A percentile compares a stretch with the other conserved stretches of the same genome.
phyloP scores from a whole-genome alignment of 257 asterid genomes.

The Gynochthodes officinalis region DNA sequence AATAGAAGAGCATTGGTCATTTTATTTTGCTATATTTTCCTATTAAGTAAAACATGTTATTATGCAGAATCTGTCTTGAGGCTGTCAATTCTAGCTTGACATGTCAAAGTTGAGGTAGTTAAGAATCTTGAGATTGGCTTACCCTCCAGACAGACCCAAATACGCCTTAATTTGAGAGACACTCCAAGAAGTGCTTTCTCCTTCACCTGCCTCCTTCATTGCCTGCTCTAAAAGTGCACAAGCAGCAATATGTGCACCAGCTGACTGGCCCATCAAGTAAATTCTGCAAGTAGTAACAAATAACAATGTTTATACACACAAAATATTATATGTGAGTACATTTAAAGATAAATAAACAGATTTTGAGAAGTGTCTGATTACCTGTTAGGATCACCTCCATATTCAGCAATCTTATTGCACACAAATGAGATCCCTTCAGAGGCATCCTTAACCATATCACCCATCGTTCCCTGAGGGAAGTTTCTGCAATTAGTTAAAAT shows the following conservation, averaged over 20 bases:
- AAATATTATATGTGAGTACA: slow-evolving; percentile 9
- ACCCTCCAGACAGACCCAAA: slow-evolving; percentile 99
- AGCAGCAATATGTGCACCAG: slow-evolving; percentile 96
- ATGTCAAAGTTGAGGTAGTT: neutral
- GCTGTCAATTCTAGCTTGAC: neutral
- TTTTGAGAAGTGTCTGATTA: slow-evolving; percentile 9
- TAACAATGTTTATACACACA: slow-evolving; percentile 7
- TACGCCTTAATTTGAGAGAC: slow-evolving; percentile 82
- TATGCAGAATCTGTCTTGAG: neutral
- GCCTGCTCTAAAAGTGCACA: slow-evolving; percentile 91
- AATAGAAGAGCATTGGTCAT: neutral
- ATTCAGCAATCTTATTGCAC: slow-evolving; percentile 84
- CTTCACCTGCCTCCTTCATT: slow-evolving; percentile 70
- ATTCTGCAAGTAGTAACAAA: slow-evolving; percentile 39
- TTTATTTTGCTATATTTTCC: neutral
- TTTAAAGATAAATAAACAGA: neutral
- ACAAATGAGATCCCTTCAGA: slow-evolving; percentile 90
- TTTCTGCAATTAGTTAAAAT: slow-evolving; percentile 54
- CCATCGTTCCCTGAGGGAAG: slow-evolving; percentile 96
- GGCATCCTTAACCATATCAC: slow-evolving; percentile 95
- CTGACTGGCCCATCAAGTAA: slow-evolving; percentile 96
- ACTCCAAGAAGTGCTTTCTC: slow-evolving; percentile 74
- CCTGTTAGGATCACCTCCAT: slow-evolving; percentile 99
- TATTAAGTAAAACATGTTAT: neutral
- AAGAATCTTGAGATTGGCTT: slow-evolving; percentile 23